These are phyloP conservation scores for Blastocystis hominis DNA, from an alignment of 352 stramenopile genomes.

Conservation along the genomic window DNA sequence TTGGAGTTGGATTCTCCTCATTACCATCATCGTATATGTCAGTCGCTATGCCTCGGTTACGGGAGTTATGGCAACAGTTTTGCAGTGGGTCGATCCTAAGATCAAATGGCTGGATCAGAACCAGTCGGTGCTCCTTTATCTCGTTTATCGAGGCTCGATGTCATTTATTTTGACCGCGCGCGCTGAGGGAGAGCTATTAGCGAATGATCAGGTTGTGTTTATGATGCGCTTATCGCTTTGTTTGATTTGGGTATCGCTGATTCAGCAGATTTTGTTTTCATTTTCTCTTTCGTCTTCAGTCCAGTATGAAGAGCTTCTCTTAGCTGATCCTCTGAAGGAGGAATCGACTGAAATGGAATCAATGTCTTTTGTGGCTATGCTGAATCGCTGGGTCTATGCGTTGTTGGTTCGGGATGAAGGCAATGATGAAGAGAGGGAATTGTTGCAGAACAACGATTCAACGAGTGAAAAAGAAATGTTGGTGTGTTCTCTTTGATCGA, in stretches of 20 bases:
- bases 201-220: conserved; percentile 9
- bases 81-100: neutral
- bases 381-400: neutral
- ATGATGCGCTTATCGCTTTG: conserved; percentile 28
- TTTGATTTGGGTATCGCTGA: conserved; percentile 29
- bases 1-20: neutral
- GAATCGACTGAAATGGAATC: neutral
- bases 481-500: neutral
- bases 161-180: conserved; percentile 15
- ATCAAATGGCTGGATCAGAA: neutral
- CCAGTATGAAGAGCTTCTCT: neutral
- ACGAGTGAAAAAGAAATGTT: neutral
- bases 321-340: neutral
- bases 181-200: neutral
- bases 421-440: neutral
- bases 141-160: neutral
- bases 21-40: neutral
- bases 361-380: neutral
- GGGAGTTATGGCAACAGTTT: neutral
- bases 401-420: neutral
- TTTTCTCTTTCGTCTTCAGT: neutral
- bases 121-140: neutral
- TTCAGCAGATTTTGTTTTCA: neutral
- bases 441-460: neutral
- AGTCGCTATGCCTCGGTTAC: neutral